These are phyloP conservation scores for Leccinum solheimii DNA, from an alignment of 1,284 basidiomycete genomes.

Conservation along the genomic window DNA sequence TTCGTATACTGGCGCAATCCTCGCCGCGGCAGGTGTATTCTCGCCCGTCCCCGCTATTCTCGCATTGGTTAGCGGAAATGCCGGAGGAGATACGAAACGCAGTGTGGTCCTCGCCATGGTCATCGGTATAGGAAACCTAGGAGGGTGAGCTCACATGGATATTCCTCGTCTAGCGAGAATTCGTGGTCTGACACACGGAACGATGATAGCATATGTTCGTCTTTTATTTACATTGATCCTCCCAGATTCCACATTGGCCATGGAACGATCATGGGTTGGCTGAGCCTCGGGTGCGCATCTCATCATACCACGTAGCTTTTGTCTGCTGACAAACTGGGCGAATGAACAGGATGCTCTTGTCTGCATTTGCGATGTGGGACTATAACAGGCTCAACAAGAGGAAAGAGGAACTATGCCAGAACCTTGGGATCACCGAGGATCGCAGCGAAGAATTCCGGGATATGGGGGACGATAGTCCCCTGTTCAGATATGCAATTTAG, in stretches of 20 bases:
- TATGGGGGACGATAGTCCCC: conserved; percentile 46
- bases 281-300: conserved; percentile 24
- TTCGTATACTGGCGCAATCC: neutral
- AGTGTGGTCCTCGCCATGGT: conserved; percentile 24
- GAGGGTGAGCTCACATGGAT: conserved; percentile 38
- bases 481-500: conserved; percentile 17
- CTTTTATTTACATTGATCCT: conserved; percentile 25
- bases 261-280: neutral
- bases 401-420: neutral
- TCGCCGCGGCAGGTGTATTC: neutral
- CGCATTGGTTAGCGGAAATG: neutral
- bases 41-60: neutral
- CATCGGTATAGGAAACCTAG: conserved; percentile 52
- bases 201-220: conserved; percentile 37
- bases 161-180: neutral
- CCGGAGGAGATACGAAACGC: neutral
- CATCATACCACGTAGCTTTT: neutral
- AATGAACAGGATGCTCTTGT: conserved; percentile 15
- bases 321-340: neutral
- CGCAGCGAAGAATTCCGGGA: conserved; percentile 38
- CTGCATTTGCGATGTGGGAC: neutral
- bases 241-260: neutral
- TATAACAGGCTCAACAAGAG: neutral
- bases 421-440: conserved; percentile 21
- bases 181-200: neutral